phyloP scores from a whole-genome alignment of 169 alveolate genomes.

The Plasmodium chabaudi region DNA sequence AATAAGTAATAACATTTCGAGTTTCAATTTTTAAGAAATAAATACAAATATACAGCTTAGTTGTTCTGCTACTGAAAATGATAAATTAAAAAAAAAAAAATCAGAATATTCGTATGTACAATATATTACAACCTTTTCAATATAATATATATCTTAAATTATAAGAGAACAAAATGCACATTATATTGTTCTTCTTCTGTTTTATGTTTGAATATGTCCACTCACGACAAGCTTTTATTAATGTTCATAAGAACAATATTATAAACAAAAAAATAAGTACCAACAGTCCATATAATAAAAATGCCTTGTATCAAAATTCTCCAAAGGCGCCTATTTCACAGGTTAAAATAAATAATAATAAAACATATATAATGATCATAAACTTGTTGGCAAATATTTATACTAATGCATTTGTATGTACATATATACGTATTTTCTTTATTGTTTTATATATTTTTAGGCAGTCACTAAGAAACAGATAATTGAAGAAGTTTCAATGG shows the following conservation, averaged over 20 bases:
- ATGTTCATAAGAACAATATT: conserved; percentile 69
- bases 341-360: conserved; percentile 33
- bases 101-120: neutral
- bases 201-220: conserved; percentile 37
- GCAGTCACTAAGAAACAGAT: conserved; percentile 59
- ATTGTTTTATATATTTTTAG: conserved; percentile 12
- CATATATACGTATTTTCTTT: neutral
- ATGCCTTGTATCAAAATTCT: conserved; percentile 55
- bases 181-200: conserved; percentile 19
- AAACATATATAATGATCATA: neutral
- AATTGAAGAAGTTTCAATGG: conserved; percentile 76
- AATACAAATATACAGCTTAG: no score
- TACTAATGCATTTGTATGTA: neutral
- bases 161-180: conserved; percentile 29
- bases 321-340: conserved; percentile 62
- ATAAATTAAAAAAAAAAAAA: conserved; percentile 10
- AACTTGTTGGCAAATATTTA: neutral
- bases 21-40: no score
- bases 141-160: conserved; percentile 8
- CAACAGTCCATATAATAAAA: conserved; percentile 37
- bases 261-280: conserved; percentile 49
- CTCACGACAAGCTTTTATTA: conserved; percentile 70
- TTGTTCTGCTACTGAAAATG: conserved; percentile 12
- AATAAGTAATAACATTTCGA: no score
- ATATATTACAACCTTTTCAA: neutral